Evolutionary conservation across 306 rosid genomes (phyloP), one percentile per base, ranked within the genome.

Genomic region (Castanea mollissima): DNA sequence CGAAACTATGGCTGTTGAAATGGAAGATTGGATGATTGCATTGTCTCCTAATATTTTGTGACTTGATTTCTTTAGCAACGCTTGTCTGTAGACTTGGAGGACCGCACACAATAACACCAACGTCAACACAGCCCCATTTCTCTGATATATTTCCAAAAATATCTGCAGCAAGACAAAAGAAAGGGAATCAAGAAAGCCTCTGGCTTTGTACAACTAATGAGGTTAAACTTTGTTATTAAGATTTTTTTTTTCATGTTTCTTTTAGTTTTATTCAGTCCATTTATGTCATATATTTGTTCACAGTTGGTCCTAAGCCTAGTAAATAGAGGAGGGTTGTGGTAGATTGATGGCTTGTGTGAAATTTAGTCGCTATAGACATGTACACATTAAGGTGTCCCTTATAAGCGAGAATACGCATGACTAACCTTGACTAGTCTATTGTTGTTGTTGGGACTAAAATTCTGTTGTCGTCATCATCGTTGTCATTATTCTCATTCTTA

Each of bases 1-100:
- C 95, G 76, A 94, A 94, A 82, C 99, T 92, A 20, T 94, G 99
- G 65, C 95, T 90, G 69, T 94, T 80, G 85, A 94, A 94, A 83
- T 94, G 99, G 85, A 91, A 94, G 84, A 94, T 88, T 44, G 97
- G 88, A 75, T 88, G 81, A 64, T 85, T 69, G 62, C 73, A 41
- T 76, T 85, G 82, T 79, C 97, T 91, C 63, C 78, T 81, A 6
- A 90, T 1, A 68, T 80, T 88, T 81, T 83, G 92, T 72, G 89
- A 83, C 81, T 93, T 94, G 81, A 90, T 92, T 84, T 90, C 99
- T 76, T 80, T 71, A 1, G 97, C 99, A 71, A 94, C 93, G 76
- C 92, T 91, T 27, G 90, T 11, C 58, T 91, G 90, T 73, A 94
- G 97, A 23, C 93, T 81, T 34, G 92, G 83, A 81, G 97, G 99